Conservation (phyloP, 306 rosid genomes). For the Acacia melanoxylon region DNA sequence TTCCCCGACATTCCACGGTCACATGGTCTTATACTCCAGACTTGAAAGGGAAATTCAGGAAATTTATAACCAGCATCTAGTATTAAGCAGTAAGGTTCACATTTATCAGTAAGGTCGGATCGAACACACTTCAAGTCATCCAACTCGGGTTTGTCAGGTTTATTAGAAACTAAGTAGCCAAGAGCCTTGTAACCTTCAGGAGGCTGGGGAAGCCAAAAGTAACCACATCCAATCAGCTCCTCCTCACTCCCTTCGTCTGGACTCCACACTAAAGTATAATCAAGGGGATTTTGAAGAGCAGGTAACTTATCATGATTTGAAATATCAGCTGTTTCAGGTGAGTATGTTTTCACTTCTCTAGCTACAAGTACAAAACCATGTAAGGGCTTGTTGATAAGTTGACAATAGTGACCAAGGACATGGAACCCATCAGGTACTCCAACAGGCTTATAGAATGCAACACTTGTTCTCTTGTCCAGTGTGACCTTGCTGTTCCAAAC, state of each 20-base stretch:
- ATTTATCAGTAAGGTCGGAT: conserved; percentile 63
- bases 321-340: conserved; percentile 31
- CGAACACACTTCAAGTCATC: conserved; percentile 77
- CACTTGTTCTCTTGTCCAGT: conserved; percentile 43
- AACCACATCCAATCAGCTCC: conserved; percentile 43
- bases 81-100: conserved; percentile 57
- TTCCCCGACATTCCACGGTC: conserved; percentile 66
- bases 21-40: conserved; percentile 69
- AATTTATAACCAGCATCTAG: conserved; percentile 36
- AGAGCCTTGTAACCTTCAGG: conserved; percentile 76
- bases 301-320: conserved; percentile 39
- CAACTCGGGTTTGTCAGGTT: conserved; percentile 62
- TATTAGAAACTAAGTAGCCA: conserved; percentile 71
- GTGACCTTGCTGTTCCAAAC: conserved; percentile 56
- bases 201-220: conserved; percentile 83
- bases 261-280: conserved; percentile 67
- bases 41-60: conserved; percentile 48
- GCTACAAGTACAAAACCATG: conserved; percentile 75
- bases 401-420: conserved; percentile 83
- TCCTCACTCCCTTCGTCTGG: conserved; percentile 52
- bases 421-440: conserved; percentile 72
- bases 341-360: conserved; percentile 48
- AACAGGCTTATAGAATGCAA: conserved; percentile 67
- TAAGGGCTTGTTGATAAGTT: conserved; percentile 54
- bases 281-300: conserved; percentile 65